Evolutionary conservation across 768 basidiomycete genomes (phyloP).

Genomic region (Filobasidium wieringae): DNA sequence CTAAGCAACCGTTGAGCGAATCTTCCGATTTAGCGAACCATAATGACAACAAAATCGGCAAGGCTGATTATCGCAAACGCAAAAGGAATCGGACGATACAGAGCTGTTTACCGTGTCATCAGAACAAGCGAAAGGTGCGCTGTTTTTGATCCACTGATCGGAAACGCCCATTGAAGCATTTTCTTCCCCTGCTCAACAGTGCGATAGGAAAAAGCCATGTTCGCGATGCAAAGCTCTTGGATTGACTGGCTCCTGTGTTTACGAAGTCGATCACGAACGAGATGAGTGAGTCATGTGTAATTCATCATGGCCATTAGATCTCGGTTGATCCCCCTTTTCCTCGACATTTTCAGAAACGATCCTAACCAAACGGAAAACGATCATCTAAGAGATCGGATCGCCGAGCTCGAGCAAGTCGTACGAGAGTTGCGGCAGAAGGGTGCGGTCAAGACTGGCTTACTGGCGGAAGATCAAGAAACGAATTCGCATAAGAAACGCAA

Average conservation of each 20-base stretch:
- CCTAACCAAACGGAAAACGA: conserved; percentile 78
- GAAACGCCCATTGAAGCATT: neutral
- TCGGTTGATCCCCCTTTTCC: conserved; percentile 10
- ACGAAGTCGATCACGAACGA: conserved; percentile 83
- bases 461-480: neutral
- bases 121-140: conserved; percentile 78
- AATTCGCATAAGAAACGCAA: conserved; percentile 24
- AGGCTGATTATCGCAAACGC: conserved; percentile 51
- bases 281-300: conserved; percentile 47
- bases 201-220: conserved; percentile 83
- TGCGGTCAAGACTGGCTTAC: conserved; percentile 9
- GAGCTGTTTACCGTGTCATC: conserved; percentile 70
- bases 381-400: conserved; percentile 71
- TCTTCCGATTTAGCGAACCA: too few species aligned
- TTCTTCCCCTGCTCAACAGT: conserved; percentile 47
- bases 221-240: conserved; percentile 81
- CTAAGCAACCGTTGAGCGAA: too few species aligned
- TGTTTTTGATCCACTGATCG: neutral
- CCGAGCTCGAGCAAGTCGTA: conserved; percentile 83
- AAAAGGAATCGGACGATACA: conserved; percentile 86
- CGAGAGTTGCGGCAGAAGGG: conserved; percentile 55
- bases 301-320: conserved; percentile 16
- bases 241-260: conserved; percentile 83
- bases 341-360: conserved; percentile 53
- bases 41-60: too few species aligned